phyloP scores from a whole-genome alignment of 2,329 filamentous ascomycete genomes.

The Diaporthe nobilis region DNA sequence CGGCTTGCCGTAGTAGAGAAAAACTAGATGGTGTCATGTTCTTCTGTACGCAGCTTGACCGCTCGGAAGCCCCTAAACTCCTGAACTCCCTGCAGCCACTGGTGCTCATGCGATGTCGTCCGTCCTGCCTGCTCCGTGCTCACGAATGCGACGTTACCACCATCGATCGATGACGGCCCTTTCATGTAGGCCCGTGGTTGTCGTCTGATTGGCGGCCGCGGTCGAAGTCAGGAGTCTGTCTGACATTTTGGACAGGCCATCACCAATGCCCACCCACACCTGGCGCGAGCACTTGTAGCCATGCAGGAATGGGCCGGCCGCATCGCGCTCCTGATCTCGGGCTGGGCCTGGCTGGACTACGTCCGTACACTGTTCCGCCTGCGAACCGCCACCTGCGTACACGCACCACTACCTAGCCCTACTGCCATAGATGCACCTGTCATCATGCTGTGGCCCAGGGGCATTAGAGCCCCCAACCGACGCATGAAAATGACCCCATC shows the following conservation, averaged over 20 bases:
- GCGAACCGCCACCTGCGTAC: not conserved
- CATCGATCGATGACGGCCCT: slow-evolving; percentile 7
- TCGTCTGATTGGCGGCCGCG: slow-evolving; percentile 29
- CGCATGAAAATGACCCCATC: slow-evolving; percentile 24
- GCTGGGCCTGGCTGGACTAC: not conserved
- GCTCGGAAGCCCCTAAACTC: not conserved
- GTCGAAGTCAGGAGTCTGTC: slow-evolving; percentile 23
- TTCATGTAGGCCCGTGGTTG: not conserved
- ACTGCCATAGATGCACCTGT: not conserved
- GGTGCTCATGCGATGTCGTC: not conserved
- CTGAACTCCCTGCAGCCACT: not conserved
- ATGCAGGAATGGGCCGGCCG: not conserved
- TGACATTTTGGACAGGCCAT: slow-evolving; percentile 18
- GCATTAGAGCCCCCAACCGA: not conserved
- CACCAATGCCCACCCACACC: not conserved
- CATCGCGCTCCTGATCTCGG: not conserved
- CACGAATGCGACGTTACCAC: slow-evolving; percentile 14
- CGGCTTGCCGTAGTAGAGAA: not conserved
- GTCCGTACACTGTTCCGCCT: not conserved
- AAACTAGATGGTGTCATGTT: not conserved
- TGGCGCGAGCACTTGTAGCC: not conserved
- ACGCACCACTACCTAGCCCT: not conserved
- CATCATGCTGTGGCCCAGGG: slow-evolving; percentile 27
- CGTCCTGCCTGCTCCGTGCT: not conserved
- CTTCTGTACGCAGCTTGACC: not conserved